Evolutionary conservation across 2,329 filamentous ascomycete genomes (phyloP).

Genomic region (Keithomyces neogunnii): DNA sequence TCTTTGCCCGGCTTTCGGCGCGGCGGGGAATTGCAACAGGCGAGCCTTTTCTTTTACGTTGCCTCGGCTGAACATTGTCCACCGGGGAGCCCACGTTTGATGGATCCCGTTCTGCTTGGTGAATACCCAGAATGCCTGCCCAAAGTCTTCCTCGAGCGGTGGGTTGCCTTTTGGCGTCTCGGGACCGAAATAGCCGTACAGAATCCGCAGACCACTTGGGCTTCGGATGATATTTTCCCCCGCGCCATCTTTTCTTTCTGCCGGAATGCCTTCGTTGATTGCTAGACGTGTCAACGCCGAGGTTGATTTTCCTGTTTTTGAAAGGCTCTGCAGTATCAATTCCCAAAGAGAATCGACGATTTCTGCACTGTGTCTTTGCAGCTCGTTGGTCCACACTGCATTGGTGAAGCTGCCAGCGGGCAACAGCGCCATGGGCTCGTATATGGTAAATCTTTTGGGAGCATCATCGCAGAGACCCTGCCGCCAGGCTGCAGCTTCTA

Average conservation of each 20-base stretch:
- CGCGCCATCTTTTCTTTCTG: constrained; percentile 22
- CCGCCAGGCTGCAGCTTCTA: constrained; percentile 8
- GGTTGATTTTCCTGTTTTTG: constrained; percentile 27
- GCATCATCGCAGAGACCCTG: constrained; percentile 28
- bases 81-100: constrained; percentile 80
- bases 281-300: constrained; percentile 47
- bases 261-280: constrained; percentile 53
- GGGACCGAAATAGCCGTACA: constrained; percentile 69
- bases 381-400: constrained; percentile 28
- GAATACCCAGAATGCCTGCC: constrained; percentile 66
- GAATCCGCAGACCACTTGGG: constrained; percentile 59
- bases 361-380: constrained; percentile 18
- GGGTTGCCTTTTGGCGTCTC: constrained; percentile 12
- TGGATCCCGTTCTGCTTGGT: constrained; percentile 70
- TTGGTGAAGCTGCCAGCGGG: constrained; percentile 48
- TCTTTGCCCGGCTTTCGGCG: neutral
- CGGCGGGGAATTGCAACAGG: constrained; percentile 44
- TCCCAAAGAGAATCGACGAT: constrained; percentile 34
- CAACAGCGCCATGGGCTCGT: constrained; percentile 53
- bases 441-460: constrained; percentile 51
- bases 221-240: constrained; percentile 64
- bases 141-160: constrained; percentile 46
- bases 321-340: constrained; percentile 38
- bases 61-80: constrained; percentile 91
- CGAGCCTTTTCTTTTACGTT: constrained; percentile 86